Conservation (phyloP, 306 rosid species). For the Ziziphus jujuba region DNA sequence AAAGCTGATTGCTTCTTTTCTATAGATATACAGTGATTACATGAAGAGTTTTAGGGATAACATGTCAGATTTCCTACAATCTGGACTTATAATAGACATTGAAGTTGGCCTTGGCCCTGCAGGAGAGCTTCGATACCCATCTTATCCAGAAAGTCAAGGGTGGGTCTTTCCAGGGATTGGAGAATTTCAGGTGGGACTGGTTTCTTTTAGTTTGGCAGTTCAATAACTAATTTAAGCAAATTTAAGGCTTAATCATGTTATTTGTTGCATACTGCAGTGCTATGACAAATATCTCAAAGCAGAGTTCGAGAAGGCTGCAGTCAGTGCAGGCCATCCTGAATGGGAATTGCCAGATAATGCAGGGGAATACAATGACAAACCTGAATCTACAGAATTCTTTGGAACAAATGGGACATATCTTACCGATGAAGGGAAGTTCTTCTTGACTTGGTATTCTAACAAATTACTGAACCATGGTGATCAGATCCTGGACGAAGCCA, state of each 20-base stretch:
- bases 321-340: slow-evolving; percentile 68
- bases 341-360: slow-evolving; percentile 85
- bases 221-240: neutral
- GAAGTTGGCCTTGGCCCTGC: slow-evolving; percentile 97
- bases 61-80: slow-evolving; percentile 66
- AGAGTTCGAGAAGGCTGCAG: slow-evolving; percentile 69
- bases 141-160: slow-evolving; percentile 57
- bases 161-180: slow-evolving; percentile 95
- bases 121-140: slow-evolving; percentile 90
- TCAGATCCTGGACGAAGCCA: slow-evolving; percentile 82
- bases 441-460: slow-evolving; percentile 88
- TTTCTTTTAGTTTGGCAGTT: neutral
- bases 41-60: slow-evolving; percentile 79
- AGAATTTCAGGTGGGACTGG: slow-evolving; percentile 78
- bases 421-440: slow-evolving; percentile 69
- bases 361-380: slow-evolving; percentile 63
- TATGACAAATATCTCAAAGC: slow-evolving; percentile 75
- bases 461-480: slow-evolving; percentile 77
- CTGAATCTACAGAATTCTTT: slow-evolving; percentile 72
- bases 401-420: slow-evolving; percentile 64
- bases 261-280: slow-evolving; percentile 52
- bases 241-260: slow-evolving; percentile 1
- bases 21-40: slow-evolving; percentile 69
- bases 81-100: slow-evolving; percentile 70
- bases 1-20: neutral